Conservation (phyloP, 1,139 yeast genomes). For the Arxiozyma telluris region DNA sequence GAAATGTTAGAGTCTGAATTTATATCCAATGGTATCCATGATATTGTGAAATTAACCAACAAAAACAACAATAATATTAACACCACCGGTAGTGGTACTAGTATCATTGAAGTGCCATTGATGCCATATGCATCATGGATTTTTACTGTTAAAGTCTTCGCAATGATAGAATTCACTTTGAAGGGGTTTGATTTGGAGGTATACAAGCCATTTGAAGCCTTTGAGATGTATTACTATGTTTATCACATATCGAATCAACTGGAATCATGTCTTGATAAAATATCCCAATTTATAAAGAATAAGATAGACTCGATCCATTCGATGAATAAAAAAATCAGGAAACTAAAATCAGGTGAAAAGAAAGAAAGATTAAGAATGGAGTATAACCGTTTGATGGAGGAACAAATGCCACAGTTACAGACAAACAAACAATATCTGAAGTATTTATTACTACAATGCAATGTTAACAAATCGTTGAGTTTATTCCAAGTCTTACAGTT, state of each 20-base stretch:
- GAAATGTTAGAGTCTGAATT: slow-evolving; percentile 44
- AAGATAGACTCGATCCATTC: slow-evolving; percentile 32
- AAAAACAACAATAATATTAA: slow-evolving; percentile 10
- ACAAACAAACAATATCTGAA: slow-evolving; percentile 16
- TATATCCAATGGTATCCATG: slow-evolving; percentile 21
- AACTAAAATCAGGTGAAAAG: slow-evolving; percentile 33
- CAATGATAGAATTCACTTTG: slow-evolving; percentile 64
- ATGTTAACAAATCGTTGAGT: slow-evolving; percentile 33
- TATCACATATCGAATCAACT: slow-evolving; percentile 44
- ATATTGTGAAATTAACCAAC: slow-evolving; percentile 12
- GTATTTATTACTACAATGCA: slow-evolving; percentile 33
- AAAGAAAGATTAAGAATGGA: slow-evolving; percentile 26
- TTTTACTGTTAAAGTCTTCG: slow-evolving; percentile 51
- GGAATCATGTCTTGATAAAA: slow-evolving; percentile 42
- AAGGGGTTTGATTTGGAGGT: slow-evolving; percentile 72
- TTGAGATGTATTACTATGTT: slow-evolving; percentile 60
- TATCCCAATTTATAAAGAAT: slow-evolving; percentile 39
- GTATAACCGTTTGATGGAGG: slow-evolving; percentile 20
- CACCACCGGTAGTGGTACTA: not conserved
- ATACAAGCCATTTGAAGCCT: slow-evolving; percentile 63
- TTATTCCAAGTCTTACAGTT: slow-evolving; percentile 35
- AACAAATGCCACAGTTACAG: slow-evolving; percentile 24
- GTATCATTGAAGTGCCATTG: slow-evolving; percentile 19
- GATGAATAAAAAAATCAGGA: slow-evolving; percentile 41
- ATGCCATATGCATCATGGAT: slow-evolving; percentile 60